Percentiles rank a stretch among this genome's conserved stretches.
These are phyloP conservation scores for Clarireedia paspali DNA, from an alignment of 2,329 filamentous ascomycete genomes.

Conservation along the genomic window DNA sequence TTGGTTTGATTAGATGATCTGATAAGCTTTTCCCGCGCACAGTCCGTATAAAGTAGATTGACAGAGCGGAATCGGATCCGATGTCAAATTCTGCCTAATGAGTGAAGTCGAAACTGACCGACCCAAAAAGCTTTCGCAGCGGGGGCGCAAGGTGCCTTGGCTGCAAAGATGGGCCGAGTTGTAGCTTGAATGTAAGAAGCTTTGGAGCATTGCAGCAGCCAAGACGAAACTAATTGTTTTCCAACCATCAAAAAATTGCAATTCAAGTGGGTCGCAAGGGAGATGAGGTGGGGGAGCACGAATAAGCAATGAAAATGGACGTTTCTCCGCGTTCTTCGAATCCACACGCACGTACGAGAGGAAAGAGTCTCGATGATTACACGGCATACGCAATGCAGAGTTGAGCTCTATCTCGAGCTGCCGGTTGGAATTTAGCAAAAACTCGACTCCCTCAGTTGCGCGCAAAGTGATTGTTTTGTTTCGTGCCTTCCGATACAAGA, in stretches of 20 bases:
- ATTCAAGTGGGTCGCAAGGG: neutral
- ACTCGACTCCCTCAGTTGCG: too few relatives aligned
- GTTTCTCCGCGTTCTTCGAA: too few relatives aligned
- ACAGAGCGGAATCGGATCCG: neutral
- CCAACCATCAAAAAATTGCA: too few relatives aligned
- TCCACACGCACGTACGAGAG: too few relatives aligned
- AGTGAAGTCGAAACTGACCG: neutral
- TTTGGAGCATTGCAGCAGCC: neutral
- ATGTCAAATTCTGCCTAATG: neutral
- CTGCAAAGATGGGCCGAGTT: neutral
- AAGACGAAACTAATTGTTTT: neutral
- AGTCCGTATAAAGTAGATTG: neutral
- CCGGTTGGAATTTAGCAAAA: too few relatives aligned
- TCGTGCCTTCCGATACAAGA: too few relatives aligned
- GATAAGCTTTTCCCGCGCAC: constrained; percentile 1
- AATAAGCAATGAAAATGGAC: neutral
- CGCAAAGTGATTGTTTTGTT: too few relatives aligned
- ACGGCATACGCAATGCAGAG: too few relatives aligned
- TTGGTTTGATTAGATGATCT: constrained; percentile 7
- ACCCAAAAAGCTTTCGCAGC: too few relatives aligned
- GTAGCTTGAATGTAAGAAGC: neutral
- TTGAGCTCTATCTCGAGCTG: too few relatives aligned
- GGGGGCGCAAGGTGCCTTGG: too few relatives aligned
- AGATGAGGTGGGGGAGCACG: neutral
- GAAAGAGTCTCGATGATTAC: too few relatives aligned